Base-by-base conservation (phyloP, 2,329 filamentous ascomycete species). In the Phaeomoniella chlamydospora region DNA sequence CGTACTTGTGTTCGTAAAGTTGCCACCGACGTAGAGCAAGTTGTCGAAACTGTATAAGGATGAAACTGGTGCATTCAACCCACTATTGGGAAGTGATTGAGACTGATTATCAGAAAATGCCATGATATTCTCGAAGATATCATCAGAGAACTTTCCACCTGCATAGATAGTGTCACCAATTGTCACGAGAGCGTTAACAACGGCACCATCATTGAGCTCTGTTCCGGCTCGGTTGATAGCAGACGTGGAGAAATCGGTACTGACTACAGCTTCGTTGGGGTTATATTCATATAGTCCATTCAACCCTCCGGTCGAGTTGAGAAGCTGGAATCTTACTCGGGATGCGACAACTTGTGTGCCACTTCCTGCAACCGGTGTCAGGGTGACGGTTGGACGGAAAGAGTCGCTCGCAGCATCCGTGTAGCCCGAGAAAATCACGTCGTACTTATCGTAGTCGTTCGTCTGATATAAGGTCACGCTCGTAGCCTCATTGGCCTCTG, bases 361-460 rank as follows among this genome's bases (percentile, higher is more conserved):
- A n/a, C 43, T 43, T 29, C 72, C 76, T 18, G 68, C 54, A 15
- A 74, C 63, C 3, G 88, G 81, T 0, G 74, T 70, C 31, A 98
- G 62, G 0, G 81, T 93, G 36, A 98, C 76, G 3, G 73, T 74
- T 11, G 88, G 85, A 30, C 77, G 77, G 65, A 94, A 94, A 14
- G 70, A 71, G 42, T 62, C 64, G 6, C 73, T 78, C 36, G 72
- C 76, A 37, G 77, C 77, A 51, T 96, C 85, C 37, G 98, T 75
- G 45, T 76, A 76, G 33, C 87, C 90, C 45, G 79, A 80, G 58
- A 86, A 94, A 39, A 98, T 77, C 46, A 83, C 77, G 52, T 98
- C 90, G 51, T 93, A 96, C 58, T 98, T 98, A 64, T 96, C 88
- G 55, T 79, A 92, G 53, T 92, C 72, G 59, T 98, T 98, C 13